Base-by-base conservation (phyloP, 2,329 filamentous ascomycete genomes). In the Diaporthe sp. region DNA sequence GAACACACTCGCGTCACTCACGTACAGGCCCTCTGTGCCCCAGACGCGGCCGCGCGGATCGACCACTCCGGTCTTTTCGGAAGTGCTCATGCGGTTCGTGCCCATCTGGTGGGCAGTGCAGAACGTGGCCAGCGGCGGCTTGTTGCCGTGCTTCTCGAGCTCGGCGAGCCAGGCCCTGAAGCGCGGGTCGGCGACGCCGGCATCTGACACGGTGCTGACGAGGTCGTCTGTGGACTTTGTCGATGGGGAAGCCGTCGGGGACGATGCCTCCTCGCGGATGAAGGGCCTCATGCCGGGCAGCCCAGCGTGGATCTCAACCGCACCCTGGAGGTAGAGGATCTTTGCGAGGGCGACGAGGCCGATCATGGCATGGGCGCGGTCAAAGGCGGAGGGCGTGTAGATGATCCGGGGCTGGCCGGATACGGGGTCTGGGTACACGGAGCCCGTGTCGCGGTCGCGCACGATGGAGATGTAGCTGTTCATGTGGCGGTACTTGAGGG, bases 71-170 rank as follows among this genome's bases (percentile, higher is more conserved):
- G 83, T 82, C 35, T 81, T 78, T 76, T 82, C 81, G 75, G 79
- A 81, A 32, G 84, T 84, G 74, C 89, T 89, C 93, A 94, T 95
- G 1, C 92, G 86, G 78, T 91, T 93, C 10, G 89, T 90, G 25
- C 93, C 92, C 93, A 94, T 94, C 83, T 94, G 93, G 81, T 95
- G 93, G 27, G 93, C 93, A 10, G 89, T 92, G 37, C 87, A 83
- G 78, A 90, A 93, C 13, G 83, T 79, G 12, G 85, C 84, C 42
- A 86, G 84, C 0, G 90, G 88, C n/a, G 86, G 84, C 69, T 81
- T 83, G 56, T 86, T 86, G 47, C 87, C 85, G 30, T 90, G 83
- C 50, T 78, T 78, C 72, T 86, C 81, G n/a, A 91, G 73, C 66
- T 85, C 81, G 12, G 81, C 79, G 3, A 93, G 83, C 92, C 92